Evolutionary conservation across 768 basidiomycete species (phyloP).

Genomic region (Filobasidium floriforme): DNA sequence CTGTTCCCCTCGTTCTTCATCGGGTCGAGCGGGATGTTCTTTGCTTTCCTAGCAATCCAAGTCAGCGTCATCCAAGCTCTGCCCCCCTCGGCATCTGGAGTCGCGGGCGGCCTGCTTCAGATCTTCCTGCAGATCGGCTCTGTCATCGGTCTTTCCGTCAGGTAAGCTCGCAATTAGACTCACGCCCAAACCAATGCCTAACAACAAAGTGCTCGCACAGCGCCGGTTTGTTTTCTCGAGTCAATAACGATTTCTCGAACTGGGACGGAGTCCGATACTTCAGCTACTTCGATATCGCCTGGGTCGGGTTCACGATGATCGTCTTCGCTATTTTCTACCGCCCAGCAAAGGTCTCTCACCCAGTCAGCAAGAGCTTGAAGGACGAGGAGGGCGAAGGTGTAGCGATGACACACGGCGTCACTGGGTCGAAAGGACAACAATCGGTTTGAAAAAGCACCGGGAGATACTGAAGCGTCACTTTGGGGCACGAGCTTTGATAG

Average conservation of each 20-base stretch:
- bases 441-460: too few species aligned
- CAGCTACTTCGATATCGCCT: conserved; percentile 31
- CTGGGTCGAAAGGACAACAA: background rate
- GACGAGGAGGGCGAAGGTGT: background rate
- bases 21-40: conserved; percentile 18
- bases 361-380: background rate
- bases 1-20: conserved; percentile 35
- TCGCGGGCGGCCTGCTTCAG: conserved; percentile 36
- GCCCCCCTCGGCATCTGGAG: conserved; percentile 39
- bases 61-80: conserved; percentile 34
- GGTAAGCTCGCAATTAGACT: too few species aligned
- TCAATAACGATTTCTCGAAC: conserved; percentile 27
- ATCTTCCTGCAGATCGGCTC: conserved; percentile 27
- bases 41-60: conserved; percentile 12
- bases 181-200: too few species aligned
- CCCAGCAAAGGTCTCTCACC: background rate
- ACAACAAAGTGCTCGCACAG: too few species aligned
- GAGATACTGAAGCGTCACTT: too few species aligned
- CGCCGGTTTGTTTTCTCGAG: conserved; percentile 33
- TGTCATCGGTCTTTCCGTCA: conserved; percentile 37
- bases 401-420: background rate
- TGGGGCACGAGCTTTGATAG: too few species aligned
- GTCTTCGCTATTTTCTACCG: conserved; percentile 21
- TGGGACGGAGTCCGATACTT: conserved; percentile 31
- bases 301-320: conserved; percentile 13